A percentile compares a stretch with the other conserved stretches of the same genome.
phyloP scores from a whole-genome alignment of 306 rosid species.

The Begonia loranthoides region DNA sequence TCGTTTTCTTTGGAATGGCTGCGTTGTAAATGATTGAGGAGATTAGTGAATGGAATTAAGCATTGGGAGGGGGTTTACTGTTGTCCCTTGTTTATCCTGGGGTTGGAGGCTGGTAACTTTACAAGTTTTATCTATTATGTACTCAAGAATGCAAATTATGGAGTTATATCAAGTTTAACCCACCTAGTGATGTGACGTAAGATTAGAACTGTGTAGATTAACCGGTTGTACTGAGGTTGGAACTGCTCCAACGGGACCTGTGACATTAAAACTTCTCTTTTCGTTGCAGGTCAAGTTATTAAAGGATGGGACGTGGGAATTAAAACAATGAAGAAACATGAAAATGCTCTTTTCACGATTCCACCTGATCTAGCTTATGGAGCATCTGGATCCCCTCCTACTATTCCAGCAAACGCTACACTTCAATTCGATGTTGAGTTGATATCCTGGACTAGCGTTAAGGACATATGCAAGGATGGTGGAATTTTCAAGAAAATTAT shows the following conservation, averaged over 20 bases:
- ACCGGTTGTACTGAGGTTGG: background rate
- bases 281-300: constrained; percentile 46
- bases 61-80: background rate
- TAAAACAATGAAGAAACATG: constrained; percentile 81
- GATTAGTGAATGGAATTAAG: background rate
- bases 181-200: background rate
- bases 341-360: constrained; percentile 38
- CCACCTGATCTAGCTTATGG: constrained; percentile 33
- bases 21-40: background rate
- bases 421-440: constrained; percentile 77
- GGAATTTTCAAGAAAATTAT: constrained; percentile 62
- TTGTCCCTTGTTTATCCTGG: background rate
- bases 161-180: too few relatives aligned
- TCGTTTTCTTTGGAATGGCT: background rate
- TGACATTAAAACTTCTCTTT: background rate
- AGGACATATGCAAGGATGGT: constrained; percentile 72
- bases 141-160: too few relatives aligned
- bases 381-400: constrained; percentile 64
- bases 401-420: constrained; percentile 73
- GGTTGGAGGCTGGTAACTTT: background rate
- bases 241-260: background rate
- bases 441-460: constrained; percentile 66
- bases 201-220: background rate
- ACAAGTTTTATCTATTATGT: background rate
- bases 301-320: constrained; percentile 94